Conservation (phyloP, 148 eudicot species). For the Spergularia bocconei region DNA sequence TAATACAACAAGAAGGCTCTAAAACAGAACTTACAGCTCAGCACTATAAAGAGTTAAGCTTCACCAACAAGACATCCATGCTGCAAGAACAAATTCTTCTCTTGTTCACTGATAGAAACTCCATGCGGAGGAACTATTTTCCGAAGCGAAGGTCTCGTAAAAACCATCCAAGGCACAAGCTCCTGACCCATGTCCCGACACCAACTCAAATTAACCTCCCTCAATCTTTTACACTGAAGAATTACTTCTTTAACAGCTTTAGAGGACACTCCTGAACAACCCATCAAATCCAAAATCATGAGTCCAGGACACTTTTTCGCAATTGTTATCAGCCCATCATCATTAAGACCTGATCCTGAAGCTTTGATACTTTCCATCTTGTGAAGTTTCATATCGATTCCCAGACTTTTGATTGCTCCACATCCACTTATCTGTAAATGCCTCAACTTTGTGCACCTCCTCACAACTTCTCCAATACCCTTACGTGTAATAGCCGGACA, state of each 20-base stretch:
- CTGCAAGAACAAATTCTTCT: slow-evolving; percentile 37
- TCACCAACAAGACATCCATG: slow-evolving; percentile 56
- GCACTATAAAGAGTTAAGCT: slow-evolving; percentile 24
- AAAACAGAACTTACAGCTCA: slow-evolving; percentile 24
- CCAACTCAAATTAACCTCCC: slow-evolving; percentile 45
- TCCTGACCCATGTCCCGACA: slow-evolving; percentile 37
- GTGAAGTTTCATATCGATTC: slow-evolving; percentile 38
- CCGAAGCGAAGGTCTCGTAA: slow-evolving; percentile 48
- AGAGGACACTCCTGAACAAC: slow-evolving; percentile 43
- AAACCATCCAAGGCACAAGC: slow-evolving; percentile 44
- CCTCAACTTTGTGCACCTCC: slow-evolving; percentile 36
- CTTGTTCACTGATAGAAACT: slow-evolving; percentile 20
- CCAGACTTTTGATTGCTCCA: slow-evolving; percentile 40
- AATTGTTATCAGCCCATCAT: slow-evolving; percentile 47
- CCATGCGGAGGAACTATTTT: slow-evolving; percentile 44
- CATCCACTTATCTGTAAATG: slow-evolving; percentile 49
- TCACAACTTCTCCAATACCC: slow-evolving; percentile 48
- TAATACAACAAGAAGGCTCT: neutral
- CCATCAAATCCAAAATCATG: slow-evolving; percentile 40
- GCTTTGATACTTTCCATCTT: slow-evolving; percentile 46
- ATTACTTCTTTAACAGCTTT: slow-evolving; percentile 40
- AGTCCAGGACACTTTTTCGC: slow-evolving; percentile 50
- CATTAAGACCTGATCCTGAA: slow-evolving; percentile 45
- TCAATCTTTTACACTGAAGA: slow-evolving; percentile 43
- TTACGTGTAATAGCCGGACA: slow-evolving; percentile 40